phyloP scores from a whole-genome alignment of 176 grass and related monocot genomes.

The Urochloa ruziziensis region DNA sequence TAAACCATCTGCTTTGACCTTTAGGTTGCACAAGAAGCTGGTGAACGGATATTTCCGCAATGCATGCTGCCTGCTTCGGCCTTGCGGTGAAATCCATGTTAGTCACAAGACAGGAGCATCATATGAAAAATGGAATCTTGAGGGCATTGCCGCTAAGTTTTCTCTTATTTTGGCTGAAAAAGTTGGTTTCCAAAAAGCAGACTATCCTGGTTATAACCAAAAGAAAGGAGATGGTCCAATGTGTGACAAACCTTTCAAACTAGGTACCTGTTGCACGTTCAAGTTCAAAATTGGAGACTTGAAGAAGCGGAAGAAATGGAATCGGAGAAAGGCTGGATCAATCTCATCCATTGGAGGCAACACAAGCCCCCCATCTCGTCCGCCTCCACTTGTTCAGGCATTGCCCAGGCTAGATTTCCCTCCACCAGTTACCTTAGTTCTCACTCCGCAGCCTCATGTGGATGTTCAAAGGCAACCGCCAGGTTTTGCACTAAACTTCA shows the following conservation, averaged over 20 bases:
- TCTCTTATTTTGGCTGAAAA: slow-evolving; percentile 37
- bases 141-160: slow-evolving; percentile 8
- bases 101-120: slow-evolving; percentile 38
- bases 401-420: neutral
- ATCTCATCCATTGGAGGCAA: neutral
- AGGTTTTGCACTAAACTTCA: neutral
- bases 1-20: neutral
- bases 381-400: neutral
- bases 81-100: slow-evolving; percentile 51
- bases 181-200: slow-evolving; percentile 27
- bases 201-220: slow-evolving; percentile 48
- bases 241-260: slow-evolving; percentile 24
- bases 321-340: too few relatives aligned
- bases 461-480: slow-evolving; percentile 3
- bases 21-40: slow-evolving; percentile 38
- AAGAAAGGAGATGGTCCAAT: slow-evolving; percentile 45
- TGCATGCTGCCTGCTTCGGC: slow-evolving; percentile 37
- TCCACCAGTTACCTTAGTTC: neutral
- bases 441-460: neutral
- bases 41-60: slow-evolving; percentile 37
- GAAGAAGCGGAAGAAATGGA: neutral
- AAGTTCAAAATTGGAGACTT: slow-evolving; percentile 26
- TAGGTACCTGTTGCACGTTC: slow-evolving; percentile 28
- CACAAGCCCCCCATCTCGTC: neutral
- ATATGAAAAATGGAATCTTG: slow-evolving; percentile 25